Percentiles rank a stretch among this genome's conserved stretches.
These are phyloP conservation scores for Phytophthora sp. DNA, from an alignment of 352 stramenopile genomes.

Conservation along the genomic window DNA sequence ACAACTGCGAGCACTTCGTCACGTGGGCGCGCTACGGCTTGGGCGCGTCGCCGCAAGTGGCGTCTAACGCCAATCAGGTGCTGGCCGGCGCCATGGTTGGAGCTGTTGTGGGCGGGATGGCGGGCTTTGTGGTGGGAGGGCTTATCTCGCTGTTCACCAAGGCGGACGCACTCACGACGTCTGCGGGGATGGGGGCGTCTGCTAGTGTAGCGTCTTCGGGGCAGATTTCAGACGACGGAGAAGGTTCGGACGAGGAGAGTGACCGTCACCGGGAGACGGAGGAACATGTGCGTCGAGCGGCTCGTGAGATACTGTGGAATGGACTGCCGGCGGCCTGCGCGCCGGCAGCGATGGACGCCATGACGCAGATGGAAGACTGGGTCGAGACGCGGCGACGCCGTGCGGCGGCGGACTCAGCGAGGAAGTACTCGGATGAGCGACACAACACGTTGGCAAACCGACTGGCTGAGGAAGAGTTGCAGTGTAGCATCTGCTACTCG, in stretches of 20 bases:
- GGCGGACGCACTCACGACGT: conserved; percentile 56
- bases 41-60: conserved; percentile 60
- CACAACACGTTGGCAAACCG: conserved; percentile 56
- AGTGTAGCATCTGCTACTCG: conserved; percentile 79
- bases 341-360: conserved; percentile 37
- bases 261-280: conserved; percentile 13
- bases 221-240: conserved; percentile 4
- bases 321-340: conserved; percentile 38
- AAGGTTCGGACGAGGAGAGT: conserved; percentile 16
- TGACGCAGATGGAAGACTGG: conserved; percentile 55
- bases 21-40: conserved; percentile 72
- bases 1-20: conserved; percentile 86
- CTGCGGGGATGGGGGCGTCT: conserved; percentile 20
- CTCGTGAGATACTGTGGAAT: conserved; percentile 50
- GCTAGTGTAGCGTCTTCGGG: neutral
- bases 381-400: conserved; percentile 44
- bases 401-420: conserved; percentile 36
- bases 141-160: conserved; percentile 72
- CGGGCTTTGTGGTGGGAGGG: conserved; percentile 62
- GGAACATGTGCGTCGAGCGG: conserved; percentile 25
- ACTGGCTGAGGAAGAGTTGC: conserved; percentile 67
- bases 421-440: conserved; percentile 56
- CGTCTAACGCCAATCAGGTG: conserved; percentile 62
- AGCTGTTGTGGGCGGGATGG: conserved; percentile 59
- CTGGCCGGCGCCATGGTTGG: conserved; percentile 67